Evolutionary conservation across 371 early-diverging fungal species (phyloP).

Genomic region (Rhizopus arrhizus): DNA sequence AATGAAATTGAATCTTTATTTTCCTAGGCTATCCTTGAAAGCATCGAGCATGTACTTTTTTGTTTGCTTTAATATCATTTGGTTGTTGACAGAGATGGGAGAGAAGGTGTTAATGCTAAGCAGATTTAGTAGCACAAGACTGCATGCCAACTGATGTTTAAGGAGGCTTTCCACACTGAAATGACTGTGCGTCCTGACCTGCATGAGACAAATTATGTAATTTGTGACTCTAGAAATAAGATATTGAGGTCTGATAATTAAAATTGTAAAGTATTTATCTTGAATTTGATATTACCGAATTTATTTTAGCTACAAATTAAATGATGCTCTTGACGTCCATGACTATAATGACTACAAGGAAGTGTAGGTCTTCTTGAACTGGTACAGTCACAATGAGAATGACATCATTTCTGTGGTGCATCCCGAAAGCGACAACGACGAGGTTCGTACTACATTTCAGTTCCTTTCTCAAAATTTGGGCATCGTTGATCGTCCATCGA

Average conservation of each 20-base stretch:
- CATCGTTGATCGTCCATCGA: constrained; percentile 91
- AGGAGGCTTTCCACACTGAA: constrained; percentile 70
- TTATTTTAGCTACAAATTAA: constrained; percentile 84
- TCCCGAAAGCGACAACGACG: constrained; percentile 44
- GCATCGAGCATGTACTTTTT: constrained; percentile 38
- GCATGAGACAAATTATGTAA: constrained; percentile 61
- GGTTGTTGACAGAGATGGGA: constrained; percentile 40
- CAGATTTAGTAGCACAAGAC: constrained; percentile 63
- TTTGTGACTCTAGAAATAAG: constrained; percentile 73
- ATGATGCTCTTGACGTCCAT: constrained; percentile 92
- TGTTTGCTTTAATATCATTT: constrained; percentile 36
- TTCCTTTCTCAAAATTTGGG: constrained; percentile 82
- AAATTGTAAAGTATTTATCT: constrained; percentile 94
- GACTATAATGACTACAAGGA: constrained; percentile 82
- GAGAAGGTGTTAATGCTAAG: constrained; percentile 43
- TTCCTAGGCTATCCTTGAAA: constrained; percentile 57
- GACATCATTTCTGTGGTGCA: constrained; percentile 62
- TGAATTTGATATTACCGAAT: constrained; percentile 83
- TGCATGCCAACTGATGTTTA: constrained; percentile 77
- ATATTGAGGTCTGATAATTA: constrained; percentile 84
- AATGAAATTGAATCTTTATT: constrained; percentile 47
- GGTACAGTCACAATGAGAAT: constrained; percentile 72
- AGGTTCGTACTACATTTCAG: constrained; percentile 78
- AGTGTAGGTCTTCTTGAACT: constrained; percentile 71
- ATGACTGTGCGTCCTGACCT: constrained; percentile 67